A percentile compares a stretch with the other conserved stretches of the same genome.
These are phyloP conservation scores for Cajanus cajan DNA, from an alignment of 306 rosid species.

Conservation along the genomic window DNA sequence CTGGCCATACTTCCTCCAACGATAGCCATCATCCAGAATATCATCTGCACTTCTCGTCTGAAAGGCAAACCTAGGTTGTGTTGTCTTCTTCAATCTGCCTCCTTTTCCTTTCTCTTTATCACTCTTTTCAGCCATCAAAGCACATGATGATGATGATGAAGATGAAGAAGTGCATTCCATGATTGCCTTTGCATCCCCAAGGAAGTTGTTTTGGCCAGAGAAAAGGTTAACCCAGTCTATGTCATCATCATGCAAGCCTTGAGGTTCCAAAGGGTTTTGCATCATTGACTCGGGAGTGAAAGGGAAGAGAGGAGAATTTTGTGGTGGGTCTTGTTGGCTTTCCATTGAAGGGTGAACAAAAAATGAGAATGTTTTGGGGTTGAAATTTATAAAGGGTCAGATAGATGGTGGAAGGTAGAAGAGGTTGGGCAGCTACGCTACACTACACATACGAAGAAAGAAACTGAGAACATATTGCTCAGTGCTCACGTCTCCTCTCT, in stretches of 20 bases:
- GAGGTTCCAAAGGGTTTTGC: constrained; percentile 35
- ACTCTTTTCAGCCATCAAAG: constrained; percentile 28
- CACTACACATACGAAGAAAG: background rate
- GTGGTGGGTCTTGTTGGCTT: constrained; percentile 38
- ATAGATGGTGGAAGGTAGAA: constrained; percentile 57
- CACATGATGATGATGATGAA: background rate
- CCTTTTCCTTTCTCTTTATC: constrained; percentile 31
- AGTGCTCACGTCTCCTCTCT: too few species aligned
- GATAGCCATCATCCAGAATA: constrained; percentile 76
- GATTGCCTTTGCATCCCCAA: constrained; percentile 4
- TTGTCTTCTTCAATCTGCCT: constrained; percentile 40
- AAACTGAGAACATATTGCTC: constrained; percentile 22
- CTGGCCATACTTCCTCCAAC: constrained; percentile 88
- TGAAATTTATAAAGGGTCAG: constrained; percentile 32
- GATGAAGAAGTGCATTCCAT: background rate
- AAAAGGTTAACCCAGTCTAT: constrained; percentile 64
- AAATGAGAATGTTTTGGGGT: constrained; percentile 25
- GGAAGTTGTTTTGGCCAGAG: constrained; percentile 38
- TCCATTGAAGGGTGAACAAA: constrained; percentile 41
- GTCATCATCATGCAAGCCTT: constrained; percentile 29
- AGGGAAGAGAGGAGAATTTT: constrained; percentile 31
- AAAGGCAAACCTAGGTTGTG: constrained; percentile 66
- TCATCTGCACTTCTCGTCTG: constrained; percentile 77
- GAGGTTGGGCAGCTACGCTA: constrained; percentile 55
- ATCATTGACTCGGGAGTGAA: constrained; percentile 24